Base-by-base conservation (phyloP, 768 basidiomycete genomes). In the Lactarius tabidus region DNA sequence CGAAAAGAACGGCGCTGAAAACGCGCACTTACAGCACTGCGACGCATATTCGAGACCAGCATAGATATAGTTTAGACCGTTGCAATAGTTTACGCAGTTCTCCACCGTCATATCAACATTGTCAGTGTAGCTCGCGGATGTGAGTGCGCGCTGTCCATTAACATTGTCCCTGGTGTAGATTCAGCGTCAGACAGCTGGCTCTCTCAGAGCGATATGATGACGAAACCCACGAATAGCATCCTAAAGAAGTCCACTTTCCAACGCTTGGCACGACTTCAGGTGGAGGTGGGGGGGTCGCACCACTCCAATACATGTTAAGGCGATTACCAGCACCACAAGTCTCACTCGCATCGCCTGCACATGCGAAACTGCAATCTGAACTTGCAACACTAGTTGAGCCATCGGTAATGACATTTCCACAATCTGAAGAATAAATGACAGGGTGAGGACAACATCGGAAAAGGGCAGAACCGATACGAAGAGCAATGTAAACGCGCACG, bases 181-280 rank as follows among this genome's bases (percentile, higher is more conserved):
- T n/a, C 33, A 8, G 33, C 33, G 33, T 33, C 33, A 33, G 33
- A 33, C 3, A 33, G 33, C 8, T 4, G 33, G 33, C 33, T 33
- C 33, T 33, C 33, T 4, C 33, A 33, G 33, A 33, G 33, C 4
- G 33, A 33, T 33, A 33, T 33, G 4, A 33, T 33, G 33, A 3
- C 8, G 33, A 33, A 33, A 33, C 33, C 8, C 33, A 33, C 33
- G 33, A 4, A 33, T 33, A 33, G 33, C 90, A 92, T 23, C 90
- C 90, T 35, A 91, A 80, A 0, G 84, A 86, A 8, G 76, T 72
- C 89, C 89, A 91, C 33, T 81, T 76, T 6, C 87, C 88, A 35
- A 87, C 81, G 57, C 73, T 82, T 4, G 81, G 77, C 0, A 82
- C 79, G 28, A 82, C 84, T 20, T 76, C 67, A 0, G 90, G 88